These are phyloP conservation scores for Helichrysum umbraculigerum DNA, from an alignment of 129 eudicot genomes.

Conservation along the genomic window DNA sequence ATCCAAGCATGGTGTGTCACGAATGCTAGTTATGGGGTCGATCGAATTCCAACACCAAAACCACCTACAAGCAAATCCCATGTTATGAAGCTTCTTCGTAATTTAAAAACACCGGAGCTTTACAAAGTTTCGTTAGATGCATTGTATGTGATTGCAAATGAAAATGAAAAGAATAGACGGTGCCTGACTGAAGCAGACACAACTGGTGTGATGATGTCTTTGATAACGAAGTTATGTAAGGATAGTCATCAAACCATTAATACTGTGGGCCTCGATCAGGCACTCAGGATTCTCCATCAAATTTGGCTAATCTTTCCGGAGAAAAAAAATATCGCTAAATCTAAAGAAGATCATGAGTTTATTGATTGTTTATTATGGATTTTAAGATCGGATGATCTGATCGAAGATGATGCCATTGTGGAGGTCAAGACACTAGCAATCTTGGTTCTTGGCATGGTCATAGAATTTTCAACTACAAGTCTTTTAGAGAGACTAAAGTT, in stretches of 20 bases:
- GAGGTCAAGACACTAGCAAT: slow-evolving; percentile 40
- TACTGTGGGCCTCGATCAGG: slow-evolving; percentile 37
- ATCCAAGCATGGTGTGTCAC: slow-evolving; percentile 84
- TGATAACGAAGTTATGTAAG: slow-evolving; percentile 33
- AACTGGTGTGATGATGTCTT: slow-evolving; percentile 37
- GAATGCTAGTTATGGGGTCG: slow-evolving; percentile 57
- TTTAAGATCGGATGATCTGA: slow-evolving; percentile 16
- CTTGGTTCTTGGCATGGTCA: slow-evolving; percentile 30
- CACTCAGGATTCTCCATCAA: slow-evolving; percentile 47
- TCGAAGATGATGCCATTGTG: slow-evolving; percentile 8
- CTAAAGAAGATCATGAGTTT: slow-evolving; percentile 39
- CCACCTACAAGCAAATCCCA: slow-evolving; percentile 43
- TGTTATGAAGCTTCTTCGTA: slow-evolving; percentile 49
- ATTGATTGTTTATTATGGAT: slow-evolving; percentile 52
- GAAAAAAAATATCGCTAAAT: slow-evolving; percentile 26
- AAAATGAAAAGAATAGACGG: slow-evolving; percentile 42
- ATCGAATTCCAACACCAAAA: slow-evolving; percentile 77
- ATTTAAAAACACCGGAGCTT: slow-evolving; percentile 37
- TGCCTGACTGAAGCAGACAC: slow-evolving; percentile 53
- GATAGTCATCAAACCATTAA: slow-evolving; percentile 16
- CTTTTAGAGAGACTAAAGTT: slow-evolving; percentile 41
- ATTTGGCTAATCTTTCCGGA: slow-evolving; percentile 37
- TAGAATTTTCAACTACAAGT: slow-evolving; percentile 35
- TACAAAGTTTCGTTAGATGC: slow-evolving; percentile 33
- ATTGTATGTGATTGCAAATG: slow-evolving; percentile 40